Base-by-base conservation (phyloP, 164 flowering plant species). In the Umbilicus rupestris region DNA sequence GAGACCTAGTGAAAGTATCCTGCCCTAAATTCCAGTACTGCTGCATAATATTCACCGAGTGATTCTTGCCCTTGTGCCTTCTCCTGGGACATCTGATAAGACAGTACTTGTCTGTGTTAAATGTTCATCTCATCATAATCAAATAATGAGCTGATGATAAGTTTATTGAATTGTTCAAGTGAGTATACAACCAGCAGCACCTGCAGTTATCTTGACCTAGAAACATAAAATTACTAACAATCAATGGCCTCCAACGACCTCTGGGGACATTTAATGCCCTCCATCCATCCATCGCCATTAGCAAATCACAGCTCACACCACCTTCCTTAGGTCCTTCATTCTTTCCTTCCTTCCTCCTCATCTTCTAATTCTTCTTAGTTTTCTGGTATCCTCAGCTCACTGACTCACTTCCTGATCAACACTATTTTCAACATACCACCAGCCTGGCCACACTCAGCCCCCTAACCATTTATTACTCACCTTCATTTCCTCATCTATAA, bases 401-500 rank as follows among this genome's bases (percentile, higher is more conserved):
- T 55, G 26, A 20, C 22, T 26, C 44, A 35, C 16, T 41, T 9
- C n/a, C n/a, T n/a, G n/a, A n/a, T n/a, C n/a, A n/a, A n/a, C n/a
- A n/a, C n/a, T n/a, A n/a, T 41, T 41, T 41, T 41, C 44, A 41
- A 41, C 44, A 41, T 12, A 35, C 44, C 44, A 9, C 44, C 44
- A 41, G 44, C 44, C 44, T 41, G 44, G 44, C 44, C 44, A 3
- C 37, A 5, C 60, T 55, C 60, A 22, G 30, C 19, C 26, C 8
- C 28, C 28, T 3, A 9, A 6, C 26, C 26, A 47, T 47, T 52
- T 52, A 52, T 55, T 55, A 28, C 60, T 12, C 60, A 26, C 33
- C 31, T 55, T 26, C 60, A 55, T 55, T 55, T 28, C 60, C 60
- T 55, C 60, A 55, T 55, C 60, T 55, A 55, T 55, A 55, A 55